Evolutionary conservation across 768 basidiomycete species (phyloP), one percentile per base, ranked within the genome.

Genomic region (Lenzites betulinus): DNA sequence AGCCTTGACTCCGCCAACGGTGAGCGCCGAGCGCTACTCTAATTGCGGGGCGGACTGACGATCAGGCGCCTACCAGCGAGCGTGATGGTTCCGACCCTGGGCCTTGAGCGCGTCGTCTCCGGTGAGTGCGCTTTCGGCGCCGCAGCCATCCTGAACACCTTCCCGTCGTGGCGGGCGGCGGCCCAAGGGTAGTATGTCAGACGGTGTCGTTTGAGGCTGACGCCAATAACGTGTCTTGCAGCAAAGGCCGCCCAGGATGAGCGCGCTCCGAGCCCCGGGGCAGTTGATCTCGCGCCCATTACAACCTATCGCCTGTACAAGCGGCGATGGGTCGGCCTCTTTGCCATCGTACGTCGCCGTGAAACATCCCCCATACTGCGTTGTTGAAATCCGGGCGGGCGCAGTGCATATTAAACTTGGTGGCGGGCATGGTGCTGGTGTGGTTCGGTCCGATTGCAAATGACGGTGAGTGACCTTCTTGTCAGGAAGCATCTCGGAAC

Each of bases 371-470:
- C n/a, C 12, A 7, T n/a, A 23, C 11, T 23, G 22, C 20, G 16
- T 44, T 22, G 51, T n/a, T 39, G 51, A 51, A 4, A 22, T 22
- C 12, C 9, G 49, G n/a, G 7, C 30, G 8, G 3, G n/a, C n/a
- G 1, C 43, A 90, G 90, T 76, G 88, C 11, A 30, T 88, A 30
- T 73, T 93, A 33, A 88, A 85, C 54, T 70, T 87, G 41, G 79
- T 85, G 12, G 76, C 80, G 2, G 90, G 83, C 7, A 84, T 90
- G 86, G 74, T 81, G 7, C 86, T 85, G 83, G 81, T 88, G 3
- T 94, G 91, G 91, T 94, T 93, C 67, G 91, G 92, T 3, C 89
- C 92, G 3, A 93, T 95, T 54, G 77, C 92, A 0, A 85, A 84
- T 42, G 71, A 86, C 66, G 78, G 91, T 92, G 49, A 43, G 78